These are phyloP conservation scores for Malus sylvestris DNA, from an alignment of 306 rosid species.

Conservation along the genomic window DNA sequence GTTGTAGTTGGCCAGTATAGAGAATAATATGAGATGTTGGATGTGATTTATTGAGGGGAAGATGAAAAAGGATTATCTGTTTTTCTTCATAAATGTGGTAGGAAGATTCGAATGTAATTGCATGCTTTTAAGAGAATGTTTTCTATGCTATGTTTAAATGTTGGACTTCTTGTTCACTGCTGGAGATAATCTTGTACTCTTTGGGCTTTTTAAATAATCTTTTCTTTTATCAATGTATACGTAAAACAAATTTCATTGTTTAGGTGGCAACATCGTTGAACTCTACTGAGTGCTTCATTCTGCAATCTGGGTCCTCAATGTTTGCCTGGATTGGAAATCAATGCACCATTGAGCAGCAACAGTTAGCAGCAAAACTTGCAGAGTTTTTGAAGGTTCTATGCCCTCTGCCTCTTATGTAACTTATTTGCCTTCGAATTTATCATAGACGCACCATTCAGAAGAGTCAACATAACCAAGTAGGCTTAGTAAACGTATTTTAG, in stretches of 20 bases:
- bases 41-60: too few relatives aligned
- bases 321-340: slow-evolving; percentile 96
- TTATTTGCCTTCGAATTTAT: slow-evolving; percentile 7
- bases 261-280: slow-evolving; percentile 83
- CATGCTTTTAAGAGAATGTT: neutral
- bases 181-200: neutral
- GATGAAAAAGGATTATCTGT: too few relatives aligned
- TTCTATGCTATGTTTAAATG: neutral
- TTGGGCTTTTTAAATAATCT: neutral
- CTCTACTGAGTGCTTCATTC: slow-evolving; percentile 73
- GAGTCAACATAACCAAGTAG: slow-evolving; percentile 7
- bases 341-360: slow-evolving; percentile 85
- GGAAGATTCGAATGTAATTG: neutral
- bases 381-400: slow-evolving; percentile 66
- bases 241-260: slow-evolving; percentile 16
- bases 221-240: neutral
- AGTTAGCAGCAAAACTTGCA: slow-evolving; percentile 78
- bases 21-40: too few relatives aligned
- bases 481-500: slow-evolving; percentile 4
- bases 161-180: neutral
- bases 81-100: neutral
- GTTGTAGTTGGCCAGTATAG: neutral
- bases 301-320: slow-evolving; percentile 89
- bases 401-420: neutral
- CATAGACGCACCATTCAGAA: slow-evolving; percentile 1